These are phyloP conservation scores for Botrytis squamosa DNA, from an alignment of 2,329 filamentous ascomycete genomes.

Conservation along the genomic window DNA sequence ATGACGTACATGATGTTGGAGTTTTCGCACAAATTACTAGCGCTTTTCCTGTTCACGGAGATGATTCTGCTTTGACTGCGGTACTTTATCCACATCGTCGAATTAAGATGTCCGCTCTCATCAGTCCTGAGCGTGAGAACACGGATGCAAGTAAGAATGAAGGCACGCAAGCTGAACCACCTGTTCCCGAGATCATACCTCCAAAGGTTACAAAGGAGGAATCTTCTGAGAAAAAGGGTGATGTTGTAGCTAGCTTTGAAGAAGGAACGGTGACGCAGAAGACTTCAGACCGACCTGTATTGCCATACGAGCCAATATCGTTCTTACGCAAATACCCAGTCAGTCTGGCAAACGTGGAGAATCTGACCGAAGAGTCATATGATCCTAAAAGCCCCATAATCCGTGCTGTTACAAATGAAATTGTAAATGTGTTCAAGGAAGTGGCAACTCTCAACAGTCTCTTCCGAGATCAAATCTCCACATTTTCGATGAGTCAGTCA, in stretches of 20 bases:
- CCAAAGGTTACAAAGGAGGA: slow-evolving; percentile 55
- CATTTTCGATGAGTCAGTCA: slow-evolving; percentile 93
- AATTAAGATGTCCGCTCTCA: slow-evolving; percentile 82
- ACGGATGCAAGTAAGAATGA: slow-evolving; percentile 53
- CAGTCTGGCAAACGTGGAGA: slow-evolving; percentile 93
- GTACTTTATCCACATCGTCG: slow-evolving; percentile 94
- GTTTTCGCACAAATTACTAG: slow-evolving; percentile 98
- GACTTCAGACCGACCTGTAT: slow-evolving; percentile 48
- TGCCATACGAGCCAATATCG: slow-evolving; percentile 78
- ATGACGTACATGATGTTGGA: slow-evolving; percentile 93
- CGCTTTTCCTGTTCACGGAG: slow-evolving; percentile 85
- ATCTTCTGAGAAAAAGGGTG: slow-evolving; percentile 72
- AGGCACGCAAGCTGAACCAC: slow-evolving; percentile 42
- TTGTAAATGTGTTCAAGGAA: slow-evolving; percentile 98
- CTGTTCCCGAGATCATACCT: slow-evolving; percentile 60
- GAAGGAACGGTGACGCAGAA: slow-evolving; percentile 66
- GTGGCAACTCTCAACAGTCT: slow-evolving; percentile 90
- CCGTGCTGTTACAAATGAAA: slow-evolving; percentile 91
- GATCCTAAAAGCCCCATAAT: slow-evolving; percentile 89
- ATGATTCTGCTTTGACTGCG: slow-evolving; percentile 81
- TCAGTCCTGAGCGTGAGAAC: slow-evolving; percentile 57
- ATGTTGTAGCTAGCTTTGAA: slow-evolving; percentile 96
- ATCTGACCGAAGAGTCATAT: slow-evolving; percentile 81
- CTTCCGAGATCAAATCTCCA: slow-evolving; percentile 95
- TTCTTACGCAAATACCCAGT: slow-evolving; percentile 91